Conservation (phyloP, 2,329 filamentous ascomycete species). For the Tympanopsis confertula region DNA sequence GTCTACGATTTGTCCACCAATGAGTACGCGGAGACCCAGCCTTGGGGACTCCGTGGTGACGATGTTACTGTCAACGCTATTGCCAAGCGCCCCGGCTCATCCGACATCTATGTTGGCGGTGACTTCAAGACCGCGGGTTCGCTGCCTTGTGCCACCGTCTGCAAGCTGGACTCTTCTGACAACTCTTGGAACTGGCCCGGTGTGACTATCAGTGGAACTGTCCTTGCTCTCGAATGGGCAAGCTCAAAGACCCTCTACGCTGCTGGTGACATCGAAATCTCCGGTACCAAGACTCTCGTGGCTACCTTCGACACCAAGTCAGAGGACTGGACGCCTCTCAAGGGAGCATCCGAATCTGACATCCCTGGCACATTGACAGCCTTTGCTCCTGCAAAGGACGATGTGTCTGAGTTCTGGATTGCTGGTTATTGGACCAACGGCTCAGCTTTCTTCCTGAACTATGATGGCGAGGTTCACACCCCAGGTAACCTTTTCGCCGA, state of each 20-base stretch:
- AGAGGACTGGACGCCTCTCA: constrained; percentile 37
- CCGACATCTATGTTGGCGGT: constrained; percentile 54
- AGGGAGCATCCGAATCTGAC: constrained; percentile 23
- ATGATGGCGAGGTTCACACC: constrained; percentile 44
- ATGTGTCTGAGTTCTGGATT: constrained; percentile 51
- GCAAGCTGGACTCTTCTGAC: constrained; percentile 41
- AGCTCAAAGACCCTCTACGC: constrained; percentile 44
- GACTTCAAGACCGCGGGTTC: constrained; percentile 51
- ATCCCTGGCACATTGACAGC: constrained; percentile 54
- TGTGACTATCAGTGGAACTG: constrained; percentile 45
- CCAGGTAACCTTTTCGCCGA: constrained; percentile 36
- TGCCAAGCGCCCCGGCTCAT: constrained; percentile 41
- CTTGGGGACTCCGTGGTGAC: constrained; percentile 44
- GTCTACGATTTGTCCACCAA: constrained; percentile 45
- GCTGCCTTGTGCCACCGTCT: constrained; percentile 51
- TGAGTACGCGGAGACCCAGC: constrained; percentile 36
- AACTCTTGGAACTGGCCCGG: not conserved
- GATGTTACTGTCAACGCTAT: constrained; percentile 52
- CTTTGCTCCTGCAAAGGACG: constrained; percentile 42
- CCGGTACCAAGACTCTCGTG: constrained; percentile 40
- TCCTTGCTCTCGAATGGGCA: constrained; percentile 51
- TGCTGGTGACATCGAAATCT: constrained; percentile 51
- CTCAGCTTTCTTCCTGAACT: constrained; percentile 50
- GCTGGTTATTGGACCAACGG: constrained; percentile 45
- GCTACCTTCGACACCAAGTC: constrained; percentile 46